phyloP scores from a whole-genome alignment of 441 rosid genomes.

The Syzygium malaccense region DNA sequence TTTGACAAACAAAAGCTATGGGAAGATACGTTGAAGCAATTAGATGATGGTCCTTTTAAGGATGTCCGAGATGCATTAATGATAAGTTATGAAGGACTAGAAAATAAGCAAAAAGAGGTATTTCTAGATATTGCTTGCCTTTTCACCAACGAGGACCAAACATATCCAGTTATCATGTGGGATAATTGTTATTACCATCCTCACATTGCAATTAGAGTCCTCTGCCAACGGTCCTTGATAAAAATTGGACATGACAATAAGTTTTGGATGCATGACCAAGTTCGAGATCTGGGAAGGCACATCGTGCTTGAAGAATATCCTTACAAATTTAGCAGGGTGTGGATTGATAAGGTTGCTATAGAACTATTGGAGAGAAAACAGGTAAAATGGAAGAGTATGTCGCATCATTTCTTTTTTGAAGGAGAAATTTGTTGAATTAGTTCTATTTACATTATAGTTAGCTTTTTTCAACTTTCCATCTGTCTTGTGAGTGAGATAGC shows the following conservation, averaged over 20 bases:
- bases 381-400: neutral
- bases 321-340: rapidly evolving
- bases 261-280: neutral
- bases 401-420: neutral
- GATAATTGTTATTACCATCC: neutral
- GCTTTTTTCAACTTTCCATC: neutral
- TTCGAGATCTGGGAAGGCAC: neutral
- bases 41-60: rapidly evolving
- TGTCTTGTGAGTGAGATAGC: neutral
- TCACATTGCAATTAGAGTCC: neutral
- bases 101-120: neutral
- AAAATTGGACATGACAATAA: neutral
- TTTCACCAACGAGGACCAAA: neutral
- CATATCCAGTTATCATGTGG: neutral
- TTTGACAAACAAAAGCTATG: rapidly evolving
- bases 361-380: neutral
- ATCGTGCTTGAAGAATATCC: neutral
- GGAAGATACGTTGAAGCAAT: neutral
- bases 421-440: neutral
- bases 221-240: rapidly evolving
- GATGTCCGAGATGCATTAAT: neutral
- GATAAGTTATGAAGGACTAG: rapidly evolving
- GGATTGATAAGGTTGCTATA: rapidly evolving
- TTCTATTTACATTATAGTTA: neutral
- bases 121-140: neutral